These are phyloP conservation scores for Ogataea wickerhamii DNA, from an alignment of 805 yeast genomes.

Conservation along the genomic window DNA sequence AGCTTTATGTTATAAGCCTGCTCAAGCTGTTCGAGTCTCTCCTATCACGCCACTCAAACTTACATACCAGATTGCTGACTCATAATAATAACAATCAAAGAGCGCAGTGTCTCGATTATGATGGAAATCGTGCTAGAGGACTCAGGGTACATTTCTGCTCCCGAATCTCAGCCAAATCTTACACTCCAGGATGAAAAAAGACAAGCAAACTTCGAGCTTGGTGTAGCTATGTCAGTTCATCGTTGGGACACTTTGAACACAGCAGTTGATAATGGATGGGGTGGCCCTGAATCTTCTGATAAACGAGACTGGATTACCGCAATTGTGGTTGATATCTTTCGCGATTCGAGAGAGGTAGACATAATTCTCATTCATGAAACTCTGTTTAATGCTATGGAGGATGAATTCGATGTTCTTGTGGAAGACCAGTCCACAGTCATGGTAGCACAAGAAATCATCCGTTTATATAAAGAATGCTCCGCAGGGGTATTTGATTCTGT, in stretches of 20 bases:
- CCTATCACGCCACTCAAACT: too few species aligned
- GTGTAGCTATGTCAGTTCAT: conserved; percentile 87
- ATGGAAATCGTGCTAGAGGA: conserved; percentile 31
- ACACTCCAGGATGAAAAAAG: conserved; percentile 50
- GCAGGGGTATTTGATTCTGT: conserved; percentile 50
- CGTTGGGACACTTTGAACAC: conserved; percentile 84
- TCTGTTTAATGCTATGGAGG: conserved; percentile 83
- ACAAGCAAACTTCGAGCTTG: conserved; percentile 86
- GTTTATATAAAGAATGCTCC: conserved; percentile 62
- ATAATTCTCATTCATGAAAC: conserved; percentile 79
- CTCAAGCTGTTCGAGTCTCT: too few species aligned
- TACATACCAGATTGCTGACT: too few species aligned
- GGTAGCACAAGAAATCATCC: conserved; percentile 64
- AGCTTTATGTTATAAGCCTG: too few species aligned
- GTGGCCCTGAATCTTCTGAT: conserved; percentile 86
- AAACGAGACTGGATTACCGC: conserved; percentile 96
- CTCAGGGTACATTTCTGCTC: conserved; percentile 31
- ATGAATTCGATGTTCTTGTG: conserved; percentile 84
- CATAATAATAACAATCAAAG: too few species aligned
- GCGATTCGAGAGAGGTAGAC: conserved; percentile 61
- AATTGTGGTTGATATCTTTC: conserved; percentile 73
- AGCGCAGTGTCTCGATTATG: too few species aligned
- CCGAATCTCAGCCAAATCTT: conserved; percentile 21
- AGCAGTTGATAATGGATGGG: conserved; percentile 94
- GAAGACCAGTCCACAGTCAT: conserved; percentile 86